A percentile compares a stretch with the other conserved stretches of the same genome.
Evolutionary conservation across 2,329 filamentous ascomycete genomes (phyloP).

Genomic region (Diaporthe sp.): DNA sequence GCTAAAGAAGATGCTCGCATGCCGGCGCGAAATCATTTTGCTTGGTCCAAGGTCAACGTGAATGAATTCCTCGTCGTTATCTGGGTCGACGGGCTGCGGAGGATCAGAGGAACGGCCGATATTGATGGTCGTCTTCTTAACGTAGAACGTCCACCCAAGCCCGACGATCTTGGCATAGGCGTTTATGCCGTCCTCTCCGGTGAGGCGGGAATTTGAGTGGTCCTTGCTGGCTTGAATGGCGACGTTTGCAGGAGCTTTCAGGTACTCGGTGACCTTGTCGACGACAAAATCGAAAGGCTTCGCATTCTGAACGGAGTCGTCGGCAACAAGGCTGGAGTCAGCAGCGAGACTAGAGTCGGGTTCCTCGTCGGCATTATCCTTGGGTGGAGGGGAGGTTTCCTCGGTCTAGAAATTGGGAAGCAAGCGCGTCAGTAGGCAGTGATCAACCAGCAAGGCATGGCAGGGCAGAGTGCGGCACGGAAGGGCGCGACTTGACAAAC

Average conservation of each 20-base stretch:
- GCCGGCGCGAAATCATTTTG: constrained; percentile 84
- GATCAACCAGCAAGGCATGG: background rate
- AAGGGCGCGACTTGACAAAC: constrained; percentile 36
- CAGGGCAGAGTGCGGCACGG: background rate
- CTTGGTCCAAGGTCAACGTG: constrained; percentile 91
- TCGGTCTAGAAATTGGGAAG: constrained; percentile 26
- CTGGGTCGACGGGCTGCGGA: constrained; percentile 57
- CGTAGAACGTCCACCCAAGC: constrained; percentile 87
- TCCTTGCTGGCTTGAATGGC: constrained; percentile 72
- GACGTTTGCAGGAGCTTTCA: constrained; percentile 57
- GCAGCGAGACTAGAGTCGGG: constrained; percentile 37
- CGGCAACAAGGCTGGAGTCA: constrained; percentile 57
- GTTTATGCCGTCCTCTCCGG: constrained; percentile 72
- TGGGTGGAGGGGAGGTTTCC: constrained; percentile 47
- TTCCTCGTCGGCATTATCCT: constrained; percentile 61
- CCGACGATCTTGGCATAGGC: constrained; percentile 88
- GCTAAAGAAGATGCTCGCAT: constrained; percentile 82
- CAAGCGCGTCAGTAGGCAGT: constrained; percentile 27
- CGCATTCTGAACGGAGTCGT: constrained; percentile 54
- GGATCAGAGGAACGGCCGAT: constrained; percentile 79
- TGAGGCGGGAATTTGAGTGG: constrained; percentile 74
- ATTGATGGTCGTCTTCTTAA: constrained; percentile 80
- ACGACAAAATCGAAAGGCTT: constrained; percentile 70
- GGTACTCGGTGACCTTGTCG: constrained; percentile 67
- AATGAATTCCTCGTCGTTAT: constrained; percentile 67